These are phyloP conservation scores for Euphorbia celastroides DNA, from an alignment of 441 rosid species.

Conservation along the genomic window DNA sequence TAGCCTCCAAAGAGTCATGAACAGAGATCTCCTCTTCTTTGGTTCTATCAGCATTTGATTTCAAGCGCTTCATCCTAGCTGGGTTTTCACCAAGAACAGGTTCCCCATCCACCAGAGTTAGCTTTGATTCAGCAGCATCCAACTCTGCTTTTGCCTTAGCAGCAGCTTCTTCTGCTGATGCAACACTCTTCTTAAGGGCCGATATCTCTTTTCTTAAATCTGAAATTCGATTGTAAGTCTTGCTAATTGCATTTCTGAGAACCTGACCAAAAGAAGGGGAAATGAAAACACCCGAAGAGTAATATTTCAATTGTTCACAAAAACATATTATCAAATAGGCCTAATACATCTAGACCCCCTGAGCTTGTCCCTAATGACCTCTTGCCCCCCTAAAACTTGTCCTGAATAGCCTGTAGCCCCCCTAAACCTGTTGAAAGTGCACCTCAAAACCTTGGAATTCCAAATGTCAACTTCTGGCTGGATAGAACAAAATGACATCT, in stretches of 20 bases:
- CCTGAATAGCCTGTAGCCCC: no score
- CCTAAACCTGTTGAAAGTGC: no score
- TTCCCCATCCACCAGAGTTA: slow-evolving; percentile 78
- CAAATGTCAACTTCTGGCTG: no score
- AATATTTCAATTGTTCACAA: not conserved
- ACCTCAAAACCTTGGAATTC: no score
- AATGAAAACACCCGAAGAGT: not conserved
- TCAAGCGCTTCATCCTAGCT: slow-evolving; percentile 71
- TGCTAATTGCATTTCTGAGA: slow-evolving; percentile 89
- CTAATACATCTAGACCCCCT: no score
- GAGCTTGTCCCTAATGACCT: no score
- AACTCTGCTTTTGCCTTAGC: slow-evolving; percentile 66
- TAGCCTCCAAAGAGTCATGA: slow-evolving; percentile 74
- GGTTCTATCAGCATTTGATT: slow-evolving; percentile 59
- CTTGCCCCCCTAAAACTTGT: no score
- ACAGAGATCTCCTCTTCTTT: slow-evolving; percentile 61
- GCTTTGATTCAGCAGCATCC: slow-evolving; percentile 81
- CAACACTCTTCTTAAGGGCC: slow-evolving; percentile 57
- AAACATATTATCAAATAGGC: not conserved
- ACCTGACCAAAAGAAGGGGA: slow-evolving; percentile 38
- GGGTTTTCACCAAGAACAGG: slow-evolving; percentile 94
- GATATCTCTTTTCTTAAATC: slow-evolving; percentile 88
- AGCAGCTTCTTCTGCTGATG: slow-evolving; percentile 70
- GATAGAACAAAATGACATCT: no score
- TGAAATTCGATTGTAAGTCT: slow-evolving; percentile 81